Evolutionary conservation across 768 basidiomycete species (phyloP), one percentile per base, ranked within the genome.

Genomic region (Trametes cinnabarina): DNA sequence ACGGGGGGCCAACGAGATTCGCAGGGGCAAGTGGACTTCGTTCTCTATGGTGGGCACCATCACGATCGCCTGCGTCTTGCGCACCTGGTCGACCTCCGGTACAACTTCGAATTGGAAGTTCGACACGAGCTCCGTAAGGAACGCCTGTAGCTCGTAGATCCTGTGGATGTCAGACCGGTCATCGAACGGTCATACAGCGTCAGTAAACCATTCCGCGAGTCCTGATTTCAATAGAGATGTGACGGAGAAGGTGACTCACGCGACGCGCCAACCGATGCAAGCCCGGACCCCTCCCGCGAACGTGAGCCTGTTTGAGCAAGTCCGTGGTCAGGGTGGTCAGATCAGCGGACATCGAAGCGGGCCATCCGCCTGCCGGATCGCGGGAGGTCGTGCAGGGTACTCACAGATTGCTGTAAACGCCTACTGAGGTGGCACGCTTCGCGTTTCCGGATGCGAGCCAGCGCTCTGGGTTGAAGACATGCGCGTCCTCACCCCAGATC

Each of bases 101-200:
- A 72, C 73, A 54, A 67, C 64, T 40, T 64, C 58, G 59, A 86
- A 81, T 61, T 85, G 79, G 62, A 86, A 83, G 62, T 79, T 74
- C 32, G 74, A 68, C 39, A 86, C 55, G 20, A 83, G 71, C 63
- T 84, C 83, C 22, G 80, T 76, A n/a, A 86, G 64, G 68, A 87
- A 84, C 0, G 78, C 75, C 60, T 86, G 85, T 15, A 85, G 65
- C 66, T 87, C 83, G 58, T 68, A 62, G 5, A 68, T 44, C 40
- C 67, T 68, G 47, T 34, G 17, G 2, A 22, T n/a, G n/a, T n/a
- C n/a, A n/a, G n/a, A n/a, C n/a, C n/a, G n/a, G n/a, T n/a, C n/a
- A n/a, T n/a, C n/a, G n/a, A n/a, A n/a, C n/a, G n/a, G n/a, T n/a
- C n/a, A n/a, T n/a, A n/a, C n/a, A n/a, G n/a, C n/a, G n/a, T n/a